phyloP scores from a whole-genome alignment of 352 stramenopile species.

The Phytophthora nicotianae region DNA sequence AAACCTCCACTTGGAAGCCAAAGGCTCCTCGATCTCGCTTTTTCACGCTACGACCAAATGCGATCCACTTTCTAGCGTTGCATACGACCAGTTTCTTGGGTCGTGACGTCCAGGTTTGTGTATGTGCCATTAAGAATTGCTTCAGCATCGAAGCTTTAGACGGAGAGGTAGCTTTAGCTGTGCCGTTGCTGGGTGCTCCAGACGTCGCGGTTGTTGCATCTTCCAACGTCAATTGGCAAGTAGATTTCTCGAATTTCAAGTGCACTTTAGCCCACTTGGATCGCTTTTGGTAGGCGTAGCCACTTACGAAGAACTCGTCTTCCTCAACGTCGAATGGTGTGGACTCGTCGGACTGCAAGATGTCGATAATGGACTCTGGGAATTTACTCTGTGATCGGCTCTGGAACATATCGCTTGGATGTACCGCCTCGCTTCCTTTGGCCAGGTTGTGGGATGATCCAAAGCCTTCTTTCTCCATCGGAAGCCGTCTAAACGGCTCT shows the following conservation, averaged over 20 bases:
- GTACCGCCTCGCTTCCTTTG: conserved; percentile 54
- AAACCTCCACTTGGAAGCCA: conserved; percentile 81
- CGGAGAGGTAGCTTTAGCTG: conserved; percentile 27
- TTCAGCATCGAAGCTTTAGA: conserved; percentile 49
- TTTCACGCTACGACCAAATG: conserved; percentile 74
- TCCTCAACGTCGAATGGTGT: conserved; percentile 66
- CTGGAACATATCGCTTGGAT: conserved; percentile 74
- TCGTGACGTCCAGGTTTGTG: conserved; percentile 58
- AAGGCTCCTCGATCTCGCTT: conserved; percentile 67
- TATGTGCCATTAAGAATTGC: conserved; percentile 65
- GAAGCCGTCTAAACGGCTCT: conserved; percentile 65
- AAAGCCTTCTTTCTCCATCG: conserved; percentile 77
- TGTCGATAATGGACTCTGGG: conserved; percentile 73
- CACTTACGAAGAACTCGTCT: conserved; percentile 55
- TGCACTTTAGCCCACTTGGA: conserved; percentile 78
- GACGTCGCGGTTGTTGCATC: conserved; percentile 28
- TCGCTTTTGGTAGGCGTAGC: conserved; percentile 76
- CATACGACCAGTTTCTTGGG: conserved; percentile 74
- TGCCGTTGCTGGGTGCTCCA: conserved; percentile 9
- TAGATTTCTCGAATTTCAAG: conserved; percentile 73
- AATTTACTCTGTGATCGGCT: conserved; percentile 77
- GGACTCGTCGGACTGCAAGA: conserved; percentile 59
- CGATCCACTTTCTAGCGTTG: conserved; percentile 79
- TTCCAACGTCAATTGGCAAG: conserved; percentile 55
- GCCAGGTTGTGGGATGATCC: conserved; percentile 68